Base-by-base conservation (phyloP, 768 basidiomycete genomes). In the Termitomyces sp. region DNA sequence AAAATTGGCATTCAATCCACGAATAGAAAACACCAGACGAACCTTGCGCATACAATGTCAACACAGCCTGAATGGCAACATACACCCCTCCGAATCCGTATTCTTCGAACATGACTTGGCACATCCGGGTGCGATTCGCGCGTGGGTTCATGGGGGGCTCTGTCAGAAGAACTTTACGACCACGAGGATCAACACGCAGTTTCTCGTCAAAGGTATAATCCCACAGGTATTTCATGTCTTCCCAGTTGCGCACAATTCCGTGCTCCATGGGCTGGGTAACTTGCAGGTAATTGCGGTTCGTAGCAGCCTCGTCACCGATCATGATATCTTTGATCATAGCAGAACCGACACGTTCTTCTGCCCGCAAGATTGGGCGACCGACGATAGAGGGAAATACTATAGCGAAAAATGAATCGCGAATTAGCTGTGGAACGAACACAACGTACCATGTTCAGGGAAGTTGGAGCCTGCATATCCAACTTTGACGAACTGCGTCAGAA, bases 61-160 rank as follows among this genome's bases (percentile, higher is more conserved):
- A 77, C 51, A 99, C 97, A 4, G 97, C 97, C 76, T 99, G 97
- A 60, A 99, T 98, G 20, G 97, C 97, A 2, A 99, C 88, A 72
- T 98, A 98, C 57, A 98, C 93, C 0, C 93, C 92, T 18, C 86
- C 86, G 66, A 98, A 98, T 3, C 92, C 94, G 72, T 98, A 99
- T 61, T 96, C 91, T 76, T 99, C 97, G 69, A 99, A 98, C 97
- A 99, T 99, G 68, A 98, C 92, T 72, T 98, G 89, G 57, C 87
- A 89, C 94, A 99, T 98, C 70, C 82, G 78, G 72, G 94, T 87
- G 66, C 97, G 74, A 73, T 99, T 98, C 62, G 75, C 87, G 69
- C 87, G 92, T 3, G 97, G 97, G 73, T 99, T 98, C 97, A 98
- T 98, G 30, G 97, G 97, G 16, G 97, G 97, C 72, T 99, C 97